A percentile compares a stretch with the other conserved stretches of the same genome.
phyloP scores from a whole-genome alignment of 1,139 yeast species.

The Magnusiomyces tetraspermus region DNA sequence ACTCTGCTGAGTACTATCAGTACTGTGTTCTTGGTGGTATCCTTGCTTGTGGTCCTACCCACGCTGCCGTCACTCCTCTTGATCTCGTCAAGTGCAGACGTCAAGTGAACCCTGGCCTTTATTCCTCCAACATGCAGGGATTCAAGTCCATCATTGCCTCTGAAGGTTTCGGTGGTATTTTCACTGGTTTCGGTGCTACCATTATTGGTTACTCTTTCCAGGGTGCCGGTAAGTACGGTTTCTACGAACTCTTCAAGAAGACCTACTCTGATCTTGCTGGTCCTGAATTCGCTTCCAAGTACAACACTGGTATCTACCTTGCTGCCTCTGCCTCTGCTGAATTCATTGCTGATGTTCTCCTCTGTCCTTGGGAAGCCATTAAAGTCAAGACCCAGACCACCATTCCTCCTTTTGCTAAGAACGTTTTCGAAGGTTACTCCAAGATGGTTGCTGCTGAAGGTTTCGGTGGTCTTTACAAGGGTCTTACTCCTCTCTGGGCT shows the following conservation, averaged over 20 bases:
- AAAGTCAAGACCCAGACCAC: slow-evolving; percentile 91
- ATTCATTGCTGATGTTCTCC: slow-evolving; percentile 74
- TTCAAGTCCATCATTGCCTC: slow-evolving; percentile 62
- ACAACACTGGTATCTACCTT: slow-evolving; percentile 65
- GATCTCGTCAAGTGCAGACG: slow-evolving; percentile 89
- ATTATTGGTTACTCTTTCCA: slow-evolving; percentile 84
- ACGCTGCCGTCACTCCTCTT: slow-evolving; percentile 82
- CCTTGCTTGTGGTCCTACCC: slow-evolving; percentile 91
- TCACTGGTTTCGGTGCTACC: slow-evolving; percentile 86
- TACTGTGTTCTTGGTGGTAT: slow-evolving; percentile 88
- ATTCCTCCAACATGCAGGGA: slow-evolving; percentile 68
- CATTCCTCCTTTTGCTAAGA: slow-evolving; percentile 65
- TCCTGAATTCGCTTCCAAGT: slow-evolving; percentile 48
- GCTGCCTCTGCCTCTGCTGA: slow-evolving; percentile 91
- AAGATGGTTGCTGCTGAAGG: slow-evolving; percentile 64
- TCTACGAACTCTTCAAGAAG: slow-evolving; percentile 82
- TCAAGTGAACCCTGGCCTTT: slow-evolving; percentile 67
- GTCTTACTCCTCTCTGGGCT: slow-evolving; percentile 82
- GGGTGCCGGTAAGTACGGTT: slow-evolving; percentile 95
- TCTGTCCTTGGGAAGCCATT: slow-evolving; percentile 91
- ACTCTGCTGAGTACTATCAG: slow-evolving; percentile 62
- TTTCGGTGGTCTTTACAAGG: slow-evolving; percentile 63
- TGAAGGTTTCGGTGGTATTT: slow-evolving; percentile 64
- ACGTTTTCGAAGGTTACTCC: slow-evolving; percentile 56
- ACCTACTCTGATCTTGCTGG: slow-evolving; percentile 63